phyloP scores from a whole-genome alignment of 2,329 filamentous ascomycete species.

The Fusarium sp. region DNA sequence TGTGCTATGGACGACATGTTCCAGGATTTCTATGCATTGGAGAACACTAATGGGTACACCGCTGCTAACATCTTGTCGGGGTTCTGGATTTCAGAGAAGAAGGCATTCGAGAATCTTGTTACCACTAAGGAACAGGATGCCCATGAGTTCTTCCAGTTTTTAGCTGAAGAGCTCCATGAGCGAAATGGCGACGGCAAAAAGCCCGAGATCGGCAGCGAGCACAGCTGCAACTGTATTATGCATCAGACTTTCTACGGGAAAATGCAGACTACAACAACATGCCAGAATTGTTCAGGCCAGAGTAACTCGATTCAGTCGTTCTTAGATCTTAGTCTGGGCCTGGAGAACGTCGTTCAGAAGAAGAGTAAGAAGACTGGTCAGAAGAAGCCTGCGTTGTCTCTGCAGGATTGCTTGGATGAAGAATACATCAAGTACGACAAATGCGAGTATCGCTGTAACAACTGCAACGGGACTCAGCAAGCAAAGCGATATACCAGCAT shows the following conservation, averaged over 20 bases:
- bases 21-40: slow-evolving; percentile 78
- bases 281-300: slow-evolving; percentile 86
- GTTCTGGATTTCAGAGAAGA: slow-evolving; percentile 88
- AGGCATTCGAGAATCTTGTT: slow-evolving; percentile 80
- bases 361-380: slow-evolving; percentile 68
- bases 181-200: slow-evolving; percentile 80
- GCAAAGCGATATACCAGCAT: slow-evolving; percentile 89
- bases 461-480: slow-evolving; percentile 82
- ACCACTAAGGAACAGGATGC: slow-evolving; percentile 97
- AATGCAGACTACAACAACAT: slow-evolving; percentile 90
- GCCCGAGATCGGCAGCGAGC: slow-evolving; percentile 71
- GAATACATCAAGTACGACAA: slow-evolving; percentile 91
- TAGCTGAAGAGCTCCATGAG: slow-evolving; percentile 91
- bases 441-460: slow-evolving; percentile 89
- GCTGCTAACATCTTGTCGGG: slow-evolving; percentile 90
- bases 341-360: slow-evolving; percentile 83
- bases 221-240: slow-evolving; percentile 88
- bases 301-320: slow-evolving; percentile 90
- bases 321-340: slow-evolving; percentile 88
- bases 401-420: slow-evolving; percentile 84
- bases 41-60: slow-evolving; percentile 90
- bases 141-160: slow-evolving; percentile 96
- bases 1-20: slow-evolving; percentile 83
- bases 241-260: slow-evolving; percentile 97
- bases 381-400: slow-evolving; percentile 61